Evolutionary conservation across 2,329 filamentous ascomycete species (phyloP), one percentile per base, ranked within the genome.

Genomic region (Escovopsis sp.): DNA sequence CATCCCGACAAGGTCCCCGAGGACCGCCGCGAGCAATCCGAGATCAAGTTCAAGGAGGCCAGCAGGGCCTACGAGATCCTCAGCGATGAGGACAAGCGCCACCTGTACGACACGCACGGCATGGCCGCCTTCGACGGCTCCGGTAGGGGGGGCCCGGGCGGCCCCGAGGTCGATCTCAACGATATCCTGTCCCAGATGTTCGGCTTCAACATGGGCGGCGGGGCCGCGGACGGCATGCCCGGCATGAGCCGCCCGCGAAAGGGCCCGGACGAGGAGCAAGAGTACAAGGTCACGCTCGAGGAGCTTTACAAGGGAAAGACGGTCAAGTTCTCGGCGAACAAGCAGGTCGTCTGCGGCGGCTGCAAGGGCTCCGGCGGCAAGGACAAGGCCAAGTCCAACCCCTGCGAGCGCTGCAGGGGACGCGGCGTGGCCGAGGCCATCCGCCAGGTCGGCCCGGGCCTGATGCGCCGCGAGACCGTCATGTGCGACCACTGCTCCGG

Each of bases 301-400:
- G 90, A 98, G 58, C 68, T 98, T 23, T 98, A 96, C 70, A 94
- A 93, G 63, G 90, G 90, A 50, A 94, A 96, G 68, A 94, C 90
- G 1, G 90, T 93, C 52, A 90, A 92, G 62, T 94, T 98, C 56
- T 78, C 85, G 8, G 90, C 83, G 51, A 92, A 87, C 51, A 96
- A 96, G 66, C 88, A 94, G 52, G 72, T 94, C 41, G 68, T 94
- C 41, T 98, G 90, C 61, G 70, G 70, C 39, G 70, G 76, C 48
- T 98, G 90, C 66, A 88, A 87, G 54, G 90, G 90, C 31, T 75
- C 70, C 32, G 90, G 90, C 28, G 90, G 83, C 43, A 94, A 92
- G 60, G 83, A 93, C 41, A 92, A 87, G 61, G 81, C 85, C 36
- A 93, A 90, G 63, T 66, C 81, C 34, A 74, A 82, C 47, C 68